phyloP scores from a whole-genome alignment of 495 filamentous ascomycete species.

The Daldinia childiae region DNA sequence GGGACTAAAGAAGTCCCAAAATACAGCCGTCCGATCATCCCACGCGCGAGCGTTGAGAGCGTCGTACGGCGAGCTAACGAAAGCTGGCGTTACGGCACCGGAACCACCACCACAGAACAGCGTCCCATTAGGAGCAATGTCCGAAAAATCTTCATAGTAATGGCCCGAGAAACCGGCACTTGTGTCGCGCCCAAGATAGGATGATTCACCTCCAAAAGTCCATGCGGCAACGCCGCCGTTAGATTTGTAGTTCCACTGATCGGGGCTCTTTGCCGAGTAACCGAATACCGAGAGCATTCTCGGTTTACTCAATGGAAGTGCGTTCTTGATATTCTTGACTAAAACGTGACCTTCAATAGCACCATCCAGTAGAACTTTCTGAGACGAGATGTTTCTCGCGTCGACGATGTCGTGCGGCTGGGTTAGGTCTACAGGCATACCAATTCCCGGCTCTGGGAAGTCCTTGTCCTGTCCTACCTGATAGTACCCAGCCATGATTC shows the following conservation, averaged over 20 bases:
- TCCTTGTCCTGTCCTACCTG: conserved; percentile 53
- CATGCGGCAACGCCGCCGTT: conserved; percentile 43
- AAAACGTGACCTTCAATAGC: conserved; percentile 58
- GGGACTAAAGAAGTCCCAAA: conserved; percentile 49
- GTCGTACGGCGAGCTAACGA: conserved; percentile 59
- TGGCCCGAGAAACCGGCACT: conserved; percentile 31
- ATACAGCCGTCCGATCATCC: conserved; percentile 56
- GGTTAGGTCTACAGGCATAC: conserved; percentile 58
- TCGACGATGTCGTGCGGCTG: conserved; percentile 57
- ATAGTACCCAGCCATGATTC: conserved; percentile 60
- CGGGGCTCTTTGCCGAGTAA: conserved; percentile 45
- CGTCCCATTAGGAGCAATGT: conserved; percentile 52
- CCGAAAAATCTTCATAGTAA: conserved; percentile 45
- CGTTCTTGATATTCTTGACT: conserved; percentile 60
- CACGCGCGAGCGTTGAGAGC: conserved; percentile 57
- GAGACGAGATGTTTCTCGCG: conserved; percentile 46
- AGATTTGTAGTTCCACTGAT: conserved; percentile 51
- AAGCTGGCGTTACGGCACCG: conserved; percentile 59
- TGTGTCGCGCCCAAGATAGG: conserved; percentile 47
- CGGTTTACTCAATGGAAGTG: conserved; percentile 57
- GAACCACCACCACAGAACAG: conserved; percentile 60
- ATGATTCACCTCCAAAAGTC: conserved; percentile 40
- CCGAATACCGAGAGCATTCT: conserved; percentile 49
- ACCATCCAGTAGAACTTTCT: conserved; percentile 44
- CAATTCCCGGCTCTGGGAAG: conserved; percentile 50